These are phyloP conservation scores for Xylariaceae sp. DNA, from an alignment of 2,329 filamentous ascomycete genomes.

Conservation along the genomic window DNA sequence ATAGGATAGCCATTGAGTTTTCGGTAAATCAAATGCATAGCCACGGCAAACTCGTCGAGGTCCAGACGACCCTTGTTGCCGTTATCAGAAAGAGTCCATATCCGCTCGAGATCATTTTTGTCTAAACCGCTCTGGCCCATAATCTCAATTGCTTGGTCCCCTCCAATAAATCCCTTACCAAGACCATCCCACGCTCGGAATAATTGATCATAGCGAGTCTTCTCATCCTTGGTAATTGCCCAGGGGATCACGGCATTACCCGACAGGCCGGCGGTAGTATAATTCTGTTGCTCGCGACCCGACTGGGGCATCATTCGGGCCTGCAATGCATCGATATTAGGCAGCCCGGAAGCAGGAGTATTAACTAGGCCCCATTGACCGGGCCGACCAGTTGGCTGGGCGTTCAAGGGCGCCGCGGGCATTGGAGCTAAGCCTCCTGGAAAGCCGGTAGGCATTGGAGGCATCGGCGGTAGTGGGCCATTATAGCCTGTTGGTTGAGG, in stretches of 20 bases:
- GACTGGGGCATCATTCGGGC: conserved; percentile 96
- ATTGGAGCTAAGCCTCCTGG: conserved; percentile 59
- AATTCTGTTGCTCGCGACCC: conserved; percentile 76
- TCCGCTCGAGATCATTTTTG: conserved; percentile 79
- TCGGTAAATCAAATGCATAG: conserved; percentile 98
- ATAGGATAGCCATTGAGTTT: conserved; percentile 94
- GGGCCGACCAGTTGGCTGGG: conserved; percentile 88
- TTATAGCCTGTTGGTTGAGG: conserved; percentile 73
- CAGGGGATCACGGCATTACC: conserved; percentile 96
- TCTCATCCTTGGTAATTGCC: conserved; percentile 98
- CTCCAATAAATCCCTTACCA: conserved; percentile 84
- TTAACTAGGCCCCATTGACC: conserved; percentile 99
- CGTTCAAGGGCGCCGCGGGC: conserved; percentile 60
- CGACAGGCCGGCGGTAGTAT: conserved; percentile 78
- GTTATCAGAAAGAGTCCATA: conserved; percentile 93
- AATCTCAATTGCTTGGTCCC: conserved; percentile 91
- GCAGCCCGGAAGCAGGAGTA: conserved; percentile 78
- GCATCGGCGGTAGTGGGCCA: conserved; percentile 79
- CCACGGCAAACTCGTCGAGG: conserved; percentile 94
- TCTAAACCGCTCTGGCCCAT: conserved; percentile 93
- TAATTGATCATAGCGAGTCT: conserved; percentile 89
- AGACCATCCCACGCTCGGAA: conserved; percentile 97
- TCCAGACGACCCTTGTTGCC: conserved; percentile 92
- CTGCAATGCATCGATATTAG: conserved; percentile 88
- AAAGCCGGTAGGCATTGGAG: conserved; percentile 63